Base-by-base conservation (phyloP, 176 grass and related monocot genomes). In the Zea luxurians region DNA sequence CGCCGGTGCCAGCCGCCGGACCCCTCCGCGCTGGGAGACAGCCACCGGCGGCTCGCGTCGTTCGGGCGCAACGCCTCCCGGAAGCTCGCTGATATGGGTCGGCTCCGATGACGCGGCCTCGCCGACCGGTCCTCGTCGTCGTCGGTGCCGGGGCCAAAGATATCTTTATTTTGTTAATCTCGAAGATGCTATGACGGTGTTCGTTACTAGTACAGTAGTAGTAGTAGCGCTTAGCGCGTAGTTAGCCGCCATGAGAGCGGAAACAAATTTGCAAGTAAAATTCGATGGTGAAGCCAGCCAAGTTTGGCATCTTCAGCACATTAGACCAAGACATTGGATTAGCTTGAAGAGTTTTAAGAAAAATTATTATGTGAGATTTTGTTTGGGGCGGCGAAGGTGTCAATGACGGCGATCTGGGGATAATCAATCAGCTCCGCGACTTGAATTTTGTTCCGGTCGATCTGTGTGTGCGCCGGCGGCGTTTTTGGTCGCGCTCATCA, bases 61-160 rank as follows among this genome's bases (percentile, higher is more conserved):
- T 85, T 83, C 64, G 90, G 80, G 4, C 61, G 76, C 68, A 92
- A 86, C 76, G 73, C 81, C 44, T 86, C 90, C 35, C 37, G 76
- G 66, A 92, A 86, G 82, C 86, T 87, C 73, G 87, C 83, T 27
- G 83, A 89, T 48, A 92, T 83, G 74, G 72, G 87, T 44, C 81
- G 87, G 87, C 89, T 89, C 81, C 71, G 73, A 54, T 92, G 80
- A 92, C 34, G 70, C 12, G 49, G 7, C 3, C 64, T 50, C 34
- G 70, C 34, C 43, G 58, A 57, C 45, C 12, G 48, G 41, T 62
- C 36, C 59, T 12, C 49, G 34, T 58, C n/a, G 3, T 27, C 21
- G 46, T 6, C 47, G 34, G 34, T 27, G 27, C 27, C 27, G 27
- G 27, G 36, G 37, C 36, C 49, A 63, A 52, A 71, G 18, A 8